A percentile compares a stretch with the other conserved stretches of the same genome.
These are phyloP conservation scores for Pseudoturritis turrita DNA, from an alignment of 345 rosid species.

Conservation along the genomic window DNA sequence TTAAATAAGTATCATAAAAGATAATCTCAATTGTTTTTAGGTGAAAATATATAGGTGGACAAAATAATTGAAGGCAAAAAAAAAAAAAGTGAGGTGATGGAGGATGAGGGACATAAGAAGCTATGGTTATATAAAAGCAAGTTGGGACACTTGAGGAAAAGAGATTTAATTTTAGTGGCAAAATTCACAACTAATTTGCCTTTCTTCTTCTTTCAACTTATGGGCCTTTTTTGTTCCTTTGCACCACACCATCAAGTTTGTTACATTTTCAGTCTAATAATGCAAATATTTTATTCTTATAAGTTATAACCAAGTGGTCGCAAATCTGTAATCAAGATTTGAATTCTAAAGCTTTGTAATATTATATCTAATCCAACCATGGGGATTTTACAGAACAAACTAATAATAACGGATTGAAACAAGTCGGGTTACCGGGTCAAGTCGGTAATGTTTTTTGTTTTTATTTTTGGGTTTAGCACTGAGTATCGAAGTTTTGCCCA, in stretches of 20 bases:
- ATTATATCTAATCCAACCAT: background rate
- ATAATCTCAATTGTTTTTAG: background rate
- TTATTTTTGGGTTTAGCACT: too few relatives aligned
- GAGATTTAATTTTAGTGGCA: slow-evolving; percentile 15
- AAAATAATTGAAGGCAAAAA: background rate
- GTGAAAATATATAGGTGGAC: background rate
- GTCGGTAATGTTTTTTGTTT: background rate
- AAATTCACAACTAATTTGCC: slow-evolving; percentile 15
- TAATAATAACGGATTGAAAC: background rate
- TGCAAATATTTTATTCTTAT: background rate
- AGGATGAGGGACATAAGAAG: slow-evolving; percentile 11
- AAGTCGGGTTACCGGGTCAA: slow-evolving; percentile 7
- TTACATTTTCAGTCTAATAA: slow-evolving; percentile 17
- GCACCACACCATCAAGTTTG: slow-evolving; percentile 22
- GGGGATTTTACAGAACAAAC: background rate
- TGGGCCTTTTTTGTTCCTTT: slow-evolving; percentile 25
- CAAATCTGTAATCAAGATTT: slow-evolving; percentile 6
- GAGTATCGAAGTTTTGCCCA: too few relatives aligned
- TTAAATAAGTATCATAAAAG: background rate
- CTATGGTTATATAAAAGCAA: slow-evolving; percentile 20
- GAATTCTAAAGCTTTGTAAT: background rate
- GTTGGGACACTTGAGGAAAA: slow-evolving; percentile 32
- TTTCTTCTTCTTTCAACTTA: slow-evolving; percentile 20
- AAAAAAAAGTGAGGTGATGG: slow-evolving; percentile 17
- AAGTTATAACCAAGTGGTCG: slow-evolving; percentile 8